These are phyloP conservation scores for Aureobasidium pullulans DNA, from an alignment of 2,329 filamentous ascomycete species.

Conservation along the genomic window DNA sequence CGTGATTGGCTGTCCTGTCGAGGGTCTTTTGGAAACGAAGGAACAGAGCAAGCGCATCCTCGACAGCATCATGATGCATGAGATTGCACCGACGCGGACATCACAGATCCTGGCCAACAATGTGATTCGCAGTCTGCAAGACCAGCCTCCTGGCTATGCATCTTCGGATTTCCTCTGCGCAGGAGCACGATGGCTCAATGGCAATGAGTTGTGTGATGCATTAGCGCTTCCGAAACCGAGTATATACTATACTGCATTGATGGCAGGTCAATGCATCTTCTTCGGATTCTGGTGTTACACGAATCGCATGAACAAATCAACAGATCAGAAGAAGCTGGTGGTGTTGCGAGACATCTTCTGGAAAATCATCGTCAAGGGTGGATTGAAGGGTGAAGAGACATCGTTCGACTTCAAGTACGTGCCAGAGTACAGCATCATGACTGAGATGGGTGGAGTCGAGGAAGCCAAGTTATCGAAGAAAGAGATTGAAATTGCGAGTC, in stretches of 20 bases:
- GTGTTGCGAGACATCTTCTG: constrained; percentile 48
- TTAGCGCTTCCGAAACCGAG: constrained; percentile 52
- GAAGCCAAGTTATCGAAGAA: constrained; percentile 32
- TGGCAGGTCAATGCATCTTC: constrained; percentile 59
- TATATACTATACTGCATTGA: constrained; percentile 52
- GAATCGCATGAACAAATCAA: constrained; percentile 41
- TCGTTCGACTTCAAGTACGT: constrained; percentile 66
- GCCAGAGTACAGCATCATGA: constrained; percentile 47
- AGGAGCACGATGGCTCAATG: constrained; percentile 63
- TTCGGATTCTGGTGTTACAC: constrained; percentile 51
- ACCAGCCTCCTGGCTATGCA: constrained; percentile 57
- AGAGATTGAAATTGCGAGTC: constrained; percentile 41
- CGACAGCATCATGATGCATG: constrained; percentile 59
- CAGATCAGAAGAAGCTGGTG: constrained; percentile 47
- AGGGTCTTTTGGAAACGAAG: constrained; percentile 48
- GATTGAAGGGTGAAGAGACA: constrained; percentile 53
- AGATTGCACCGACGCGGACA: constrained; percentile 58
- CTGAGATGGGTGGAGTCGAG: constrained; percentile 38
- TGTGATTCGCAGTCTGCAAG: constrained; percentile 61
- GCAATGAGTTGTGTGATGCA: constrained; percentile 52
- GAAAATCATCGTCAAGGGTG: constrained; percentile 55
- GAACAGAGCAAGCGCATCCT: constrained; percentile 53
- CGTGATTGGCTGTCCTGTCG: constrained; percentile 61
- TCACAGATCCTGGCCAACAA: constrained; percentile 64
- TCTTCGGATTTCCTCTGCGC: constrained; percentile 62